Conservation (phyloP, 495 filamentous ascomycete species). For the Niebla homalea region DNA sequence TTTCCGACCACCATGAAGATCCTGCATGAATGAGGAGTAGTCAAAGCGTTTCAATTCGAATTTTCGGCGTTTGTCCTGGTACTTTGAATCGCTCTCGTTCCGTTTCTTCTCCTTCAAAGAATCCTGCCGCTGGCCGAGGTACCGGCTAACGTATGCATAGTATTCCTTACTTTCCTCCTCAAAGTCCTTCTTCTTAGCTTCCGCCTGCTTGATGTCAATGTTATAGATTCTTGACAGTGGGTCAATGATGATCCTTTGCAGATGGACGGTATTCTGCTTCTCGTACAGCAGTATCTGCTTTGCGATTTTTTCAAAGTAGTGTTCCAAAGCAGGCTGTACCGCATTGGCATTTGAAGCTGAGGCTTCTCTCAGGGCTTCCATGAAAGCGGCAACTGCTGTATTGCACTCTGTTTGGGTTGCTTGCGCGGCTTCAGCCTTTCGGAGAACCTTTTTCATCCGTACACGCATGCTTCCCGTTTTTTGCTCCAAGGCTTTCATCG, state of each 20-base stretch:
- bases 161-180: constrained; percentile 98
- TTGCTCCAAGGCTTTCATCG: constrained; percentile 90
- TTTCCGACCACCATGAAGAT: constrained; percentile 91
- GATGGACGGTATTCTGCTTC: constrained; percentile 63
- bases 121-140: constrained; percentile 89
- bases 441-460: constrained; percentile 91
- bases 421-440: constrained; percentile 76
- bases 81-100: constrained; percentile 86
- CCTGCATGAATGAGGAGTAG: constrained; percentile 98
- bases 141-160: constrained; percentile 86
- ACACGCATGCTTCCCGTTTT: constrained; percentile 90
- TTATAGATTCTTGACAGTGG: constrained; percentile 85
- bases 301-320: constrained; percentile 96
- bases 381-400: constrained; percentile 66
- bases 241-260: constrained; percentile 89
- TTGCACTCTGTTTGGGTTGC: constrained; percentile 71
- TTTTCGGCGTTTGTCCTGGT: constrained; percentile 81
- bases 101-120: constrained; percentile 95
- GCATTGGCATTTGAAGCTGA: constrained; percentile 87
- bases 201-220: constrained; percentile 93
- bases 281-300: constrained; percentile 82
- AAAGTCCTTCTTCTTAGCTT: constrained; percentile 93
- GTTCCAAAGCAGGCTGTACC: constrained; percentile 86
- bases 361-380: constrained; percentile 77
- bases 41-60: constrained; percentile 97